These are phyloP conservation scores for Colletotrichum sansevieriae DNA, from an alignment of 2,329 filamentous ascomycete genomes.

Conservation along the genomic window DNA sequence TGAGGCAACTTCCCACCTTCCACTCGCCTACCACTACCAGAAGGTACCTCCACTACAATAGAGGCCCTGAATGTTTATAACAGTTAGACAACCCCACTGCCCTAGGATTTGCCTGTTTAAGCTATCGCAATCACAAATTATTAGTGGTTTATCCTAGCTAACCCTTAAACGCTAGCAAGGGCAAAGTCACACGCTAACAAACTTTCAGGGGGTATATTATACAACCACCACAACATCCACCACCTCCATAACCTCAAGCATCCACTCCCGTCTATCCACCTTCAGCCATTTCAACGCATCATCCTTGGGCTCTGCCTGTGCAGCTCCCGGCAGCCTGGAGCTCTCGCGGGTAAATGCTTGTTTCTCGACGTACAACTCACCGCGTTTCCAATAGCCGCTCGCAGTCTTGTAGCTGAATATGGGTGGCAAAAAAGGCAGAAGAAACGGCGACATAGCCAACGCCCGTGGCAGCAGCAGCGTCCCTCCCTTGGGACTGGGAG, in stretches of 20 bases:
- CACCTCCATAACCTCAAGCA: background rate
- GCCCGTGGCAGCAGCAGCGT: constrained; percentile 26
- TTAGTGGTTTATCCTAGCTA: too few relatives aligned
- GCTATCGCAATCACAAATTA: too few relatives aligned
- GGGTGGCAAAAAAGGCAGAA: too few relatives aligned
- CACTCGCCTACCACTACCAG: constrained; percentile 1
- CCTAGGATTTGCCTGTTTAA: too few relatives aligned
- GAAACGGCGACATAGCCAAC: constrained; percentile 25
- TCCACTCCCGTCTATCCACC: background rate
- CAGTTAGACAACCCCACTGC: too few relatives aligned
- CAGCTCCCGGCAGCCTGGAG: constrained; percentile 6
- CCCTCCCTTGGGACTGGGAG: constrained; percentile 19
- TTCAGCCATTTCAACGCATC: background rate
- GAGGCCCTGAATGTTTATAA: too few relatives aligned
- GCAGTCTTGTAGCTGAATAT: background rate
- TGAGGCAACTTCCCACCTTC: background rate
- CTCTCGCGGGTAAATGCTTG: constrained; percentile 32
- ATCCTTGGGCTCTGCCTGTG: too few relatives aligned
- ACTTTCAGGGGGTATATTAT: too few relatives aligned
- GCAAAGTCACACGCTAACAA: too few relatives aligned
- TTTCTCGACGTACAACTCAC: constrained; percentile 7
- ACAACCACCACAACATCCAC: background rate
- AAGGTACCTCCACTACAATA: too few relatives aligned
- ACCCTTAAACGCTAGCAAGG: too few relatives aligned
- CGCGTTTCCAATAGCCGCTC: background rate